Evolutionary conservation across 345 rosid species (phyloP).

Genomic region (Dovyalis caffra): DNA sequence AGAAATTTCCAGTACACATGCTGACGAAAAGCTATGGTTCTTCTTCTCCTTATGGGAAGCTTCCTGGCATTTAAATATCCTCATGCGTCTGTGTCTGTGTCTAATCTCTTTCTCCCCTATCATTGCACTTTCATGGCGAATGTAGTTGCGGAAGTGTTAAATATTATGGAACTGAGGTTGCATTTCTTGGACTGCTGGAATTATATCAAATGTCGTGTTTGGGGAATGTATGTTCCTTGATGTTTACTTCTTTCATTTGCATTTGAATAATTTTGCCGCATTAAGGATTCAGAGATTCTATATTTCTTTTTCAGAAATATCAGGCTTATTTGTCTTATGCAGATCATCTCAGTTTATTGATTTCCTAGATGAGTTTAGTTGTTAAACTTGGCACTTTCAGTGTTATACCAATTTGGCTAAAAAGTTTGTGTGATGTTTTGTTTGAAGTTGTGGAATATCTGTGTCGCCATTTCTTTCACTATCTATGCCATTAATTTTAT

Average conservation of each 20-base stretch:
- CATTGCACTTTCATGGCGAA: neutral
- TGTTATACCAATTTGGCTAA: neutral
- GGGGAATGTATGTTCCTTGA: neutral
- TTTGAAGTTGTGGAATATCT: neutral
- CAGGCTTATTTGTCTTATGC: neutral
- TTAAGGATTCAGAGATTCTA: neutral
- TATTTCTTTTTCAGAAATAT: neutral
- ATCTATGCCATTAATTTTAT: neutral
- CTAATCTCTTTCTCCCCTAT: neutral
- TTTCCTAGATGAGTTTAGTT: neutral
- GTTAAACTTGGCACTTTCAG: neutral
- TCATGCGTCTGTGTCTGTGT: neutral
- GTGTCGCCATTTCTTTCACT: neutral
- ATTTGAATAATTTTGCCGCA: neutral
- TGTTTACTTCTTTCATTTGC: neutral
- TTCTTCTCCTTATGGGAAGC: neutral
- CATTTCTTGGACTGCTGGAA: neutral
- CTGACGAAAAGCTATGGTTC: neutral
- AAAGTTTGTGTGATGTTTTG: neutral
- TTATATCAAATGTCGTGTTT: neutral
- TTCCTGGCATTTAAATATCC: neutral
- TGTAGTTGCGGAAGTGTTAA: neutral
- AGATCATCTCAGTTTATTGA: neutral
- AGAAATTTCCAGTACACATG: neutral
- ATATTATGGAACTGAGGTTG: neutral